These are phyloP conservation scores for Microsporum audouinii DNA, from an alignment of 2,329 filamentous ascomycete species.

Conservation along the genomic window DNA sequence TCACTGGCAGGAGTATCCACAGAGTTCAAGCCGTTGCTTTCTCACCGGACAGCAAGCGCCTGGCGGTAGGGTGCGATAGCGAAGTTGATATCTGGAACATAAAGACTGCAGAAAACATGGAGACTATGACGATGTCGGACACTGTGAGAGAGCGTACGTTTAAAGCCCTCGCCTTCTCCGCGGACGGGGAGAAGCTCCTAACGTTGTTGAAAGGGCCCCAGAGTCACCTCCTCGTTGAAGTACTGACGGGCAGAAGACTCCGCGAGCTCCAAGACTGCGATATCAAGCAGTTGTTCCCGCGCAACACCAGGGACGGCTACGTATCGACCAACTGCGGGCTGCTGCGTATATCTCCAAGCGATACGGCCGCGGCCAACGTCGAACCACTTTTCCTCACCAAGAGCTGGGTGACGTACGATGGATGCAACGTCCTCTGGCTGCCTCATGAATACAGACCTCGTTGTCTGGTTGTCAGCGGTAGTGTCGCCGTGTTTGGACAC, in stretches of 20 bases:
- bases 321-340: not conserved
- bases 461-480: not conserved
- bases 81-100: constrained; percentile 8
- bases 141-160: not conserved
- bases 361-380: not conserved
- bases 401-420: not conserved
- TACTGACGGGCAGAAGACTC: not conserved
- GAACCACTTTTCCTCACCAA: not conserved
- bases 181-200: not conserved
- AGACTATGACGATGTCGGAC: not conserved
- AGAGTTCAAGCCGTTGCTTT: not conserved
- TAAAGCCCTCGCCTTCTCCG: not conserved
- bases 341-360: not conserved
- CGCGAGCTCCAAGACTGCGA: not conserved
- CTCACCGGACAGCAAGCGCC: not conserved
- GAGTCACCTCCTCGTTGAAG: not conserved
- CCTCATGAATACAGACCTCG: not conserved
- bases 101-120: constrained; percentile 11
- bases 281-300: not conserved
- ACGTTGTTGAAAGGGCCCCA: not conserved
- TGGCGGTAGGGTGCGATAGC: not conserved
- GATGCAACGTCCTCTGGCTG: not conserved
- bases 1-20: not conserved
- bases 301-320: not conserved
- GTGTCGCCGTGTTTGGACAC: not conserved